Evolutionary conservation across 352 stramenopile species (phyloP).

Genomic region (Pythium folliculosum): DNA sequence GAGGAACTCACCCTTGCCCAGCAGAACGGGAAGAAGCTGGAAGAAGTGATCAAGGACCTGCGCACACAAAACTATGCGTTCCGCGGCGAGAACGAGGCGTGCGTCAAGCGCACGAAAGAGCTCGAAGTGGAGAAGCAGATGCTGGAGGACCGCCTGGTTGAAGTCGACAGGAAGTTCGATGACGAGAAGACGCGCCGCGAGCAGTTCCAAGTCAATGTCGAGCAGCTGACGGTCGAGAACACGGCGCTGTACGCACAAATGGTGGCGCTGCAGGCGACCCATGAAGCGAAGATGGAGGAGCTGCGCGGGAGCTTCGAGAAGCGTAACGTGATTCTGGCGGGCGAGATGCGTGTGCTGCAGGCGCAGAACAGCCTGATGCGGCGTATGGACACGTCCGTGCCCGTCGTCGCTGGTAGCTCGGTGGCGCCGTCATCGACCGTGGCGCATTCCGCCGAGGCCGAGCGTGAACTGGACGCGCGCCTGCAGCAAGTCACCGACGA

Average conservation of each 20-base stretch:
- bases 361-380: conserved; percentile 78
- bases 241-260: conserved; percentile 86
- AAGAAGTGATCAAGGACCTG: conserved; percentile 65
- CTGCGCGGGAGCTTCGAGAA: conserved; percentile 67
- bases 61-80: conserved; percentile 52
- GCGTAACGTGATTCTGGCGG: conserved; percentile 63
- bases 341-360: conserved; percentile 78
- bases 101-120: conserved; percentile 59
- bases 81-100: conserved; percentile 53
- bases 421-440: not conserved
- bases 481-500: conserved; percentile 78
- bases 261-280: conserved; percentile 78
- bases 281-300: conserved; percentile 85
- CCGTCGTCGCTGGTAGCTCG: not conserved
- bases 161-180: conserved; percentile 74
- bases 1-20: conserved; percentile 69
- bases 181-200: conserved; percentile 80
- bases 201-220: conserved; percentile 86
- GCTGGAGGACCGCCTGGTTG: conserved; percentile 59
- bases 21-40: conserved; percentile 66
- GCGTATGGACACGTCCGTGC: conserved; percentile 20
- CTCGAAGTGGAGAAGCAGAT: conserved; percentile 79
- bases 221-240: conserved; percentile 86
- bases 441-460: conserved; percentile 34
- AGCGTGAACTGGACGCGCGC: conserved; percentile 46